Base-by-base conservation (phyloP, 140 eudicot species). In the Erigeron philadelphicus region DNA sequence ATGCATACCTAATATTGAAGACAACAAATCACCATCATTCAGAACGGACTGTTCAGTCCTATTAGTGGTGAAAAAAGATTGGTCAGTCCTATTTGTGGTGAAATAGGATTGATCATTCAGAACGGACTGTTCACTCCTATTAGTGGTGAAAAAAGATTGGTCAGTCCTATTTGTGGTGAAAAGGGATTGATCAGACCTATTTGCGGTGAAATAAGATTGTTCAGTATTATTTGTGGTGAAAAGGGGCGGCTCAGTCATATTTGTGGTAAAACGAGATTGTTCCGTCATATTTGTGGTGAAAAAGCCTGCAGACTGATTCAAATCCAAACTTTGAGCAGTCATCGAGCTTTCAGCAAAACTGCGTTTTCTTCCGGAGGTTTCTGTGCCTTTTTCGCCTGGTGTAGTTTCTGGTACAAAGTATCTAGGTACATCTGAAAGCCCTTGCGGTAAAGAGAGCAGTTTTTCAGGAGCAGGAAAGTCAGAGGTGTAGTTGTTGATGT, bases 1-100 rank as follows among this genome's bases (percentile, higher is more conserved):
- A 7, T 41, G 66, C 67, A 44, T 81, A 93, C 98, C 98, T 86
- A 93, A 85, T 64, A 93, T 93, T 52, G 98, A 93, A 49, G 98
- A 89, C 81, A 93, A 72, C 78, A 93, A 80, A 85, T 93, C 96
- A 78, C 85, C 86, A 67, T 93, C 95, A 66, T 82, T 78, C 17
- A 87, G 81, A 80, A 89, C 70, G 56, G 84, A 21, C 43, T 59
- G 67, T 54, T 18, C 61, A 54, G 61, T 54, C 38, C 38, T 31
- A 31, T 31, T 31, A 2, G 38, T 31, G 38, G 38, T 31, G 38
- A 31, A 31, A 31, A 31, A 4, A 4, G 38, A 31, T 71, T 76
- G 90, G 8, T 64, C 67, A 5, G 86, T 72, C 49, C 68, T 72
- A 80, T 76, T 83, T 15, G 75, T 62, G 75, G 76, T 62, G 41